These are phyloP conservation scores for Flaveria linearis DNA, from an alignment of 129 eudicot species.

Conservation along the genomic window DNA sequence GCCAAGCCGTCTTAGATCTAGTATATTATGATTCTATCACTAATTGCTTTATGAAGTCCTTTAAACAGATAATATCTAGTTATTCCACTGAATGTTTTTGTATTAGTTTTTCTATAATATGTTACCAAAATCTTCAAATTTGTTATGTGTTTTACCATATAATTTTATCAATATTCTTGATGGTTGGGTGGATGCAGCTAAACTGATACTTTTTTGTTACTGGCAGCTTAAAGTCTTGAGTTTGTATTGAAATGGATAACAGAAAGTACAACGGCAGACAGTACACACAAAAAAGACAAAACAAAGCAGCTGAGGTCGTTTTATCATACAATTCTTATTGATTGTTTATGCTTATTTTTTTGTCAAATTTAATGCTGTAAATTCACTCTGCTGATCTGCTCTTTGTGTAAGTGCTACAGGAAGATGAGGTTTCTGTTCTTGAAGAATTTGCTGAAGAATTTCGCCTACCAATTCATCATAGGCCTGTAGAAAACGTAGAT, in stretches of 20 bases:
- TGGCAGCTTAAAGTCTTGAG: conserved; percentile 29
- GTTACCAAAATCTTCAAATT: not conserved
- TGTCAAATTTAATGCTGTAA: not conserved
- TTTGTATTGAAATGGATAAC: conserved; percentile 52
- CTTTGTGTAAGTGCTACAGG: conserved; percentile 34
- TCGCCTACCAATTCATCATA: conserved; percentile 82
- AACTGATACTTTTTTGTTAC: conserved; percentile 4
- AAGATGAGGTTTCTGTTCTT: conserved; percentile 52
- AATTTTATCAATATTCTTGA: not conserved
- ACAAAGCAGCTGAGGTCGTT: conserved; percentile 45
- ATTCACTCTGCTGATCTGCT: conserved; percentile 11
- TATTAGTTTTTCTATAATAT: not conserved
- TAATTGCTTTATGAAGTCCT: not conserved
- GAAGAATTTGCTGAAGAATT: conserved; percentile 82
- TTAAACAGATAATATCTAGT: not conserved
- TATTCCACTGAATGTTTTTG: not conserved
- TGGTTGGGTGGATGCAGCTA: not conserved
- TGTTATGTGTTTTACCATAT: not conserved
- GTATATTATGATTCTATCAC: not conserved
- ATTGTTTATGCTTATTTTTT: not conserved
- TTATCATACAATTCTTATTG: conserved; percentile 15
- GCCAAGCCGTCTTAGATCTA: not conserved
- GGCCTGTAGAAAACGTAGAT: conserved; percentile 87
- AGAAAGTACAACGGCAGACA: conserved; percentile 55
- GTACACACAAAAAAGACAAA: conserved; percentile 46